Percentiles rank a stretch among this genome's conserved stretches.
These are phyloP conservation scores for Colletotrichum sp. DNA, from an alignment of 2,329 filamentous ascomycete genomes.

Conservation along the genomic window DNA sequence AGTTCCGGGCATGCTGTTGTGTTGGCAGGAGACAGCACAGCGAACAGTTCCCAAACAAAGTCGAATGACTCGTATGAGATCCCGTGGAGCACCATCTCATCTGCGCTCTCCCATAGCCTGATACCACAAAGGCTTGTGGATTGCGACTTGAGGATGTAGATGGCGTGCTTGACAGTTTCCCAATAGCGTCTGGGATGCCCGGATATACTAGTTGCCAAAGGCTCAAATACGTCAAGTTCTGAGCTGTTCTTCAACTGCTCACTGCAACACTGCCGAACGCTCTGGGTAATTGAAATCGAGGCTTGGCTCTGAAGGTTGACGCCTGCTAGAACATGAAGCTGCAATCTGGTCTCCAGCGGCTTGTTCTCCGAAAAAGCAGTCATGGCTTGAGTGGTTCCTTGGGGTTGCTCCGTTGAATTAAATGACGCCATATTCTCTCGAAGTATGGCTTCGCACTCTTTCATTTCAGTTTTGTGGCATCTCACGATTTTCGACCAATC, in stretches of 20 bases:
- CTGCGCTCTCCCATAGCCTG: background rate
- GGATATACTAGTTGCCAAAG: accelerated
- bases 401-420: background rate
- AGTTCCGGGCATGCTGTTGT: background rate
- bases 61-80: background rate
- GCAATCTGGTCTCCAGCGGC: accelerated
- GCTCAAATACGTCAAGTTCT: background rate
- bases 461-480: background rate
- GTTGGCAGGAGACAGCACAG: background rate
- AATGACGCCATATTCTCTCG: background rate
- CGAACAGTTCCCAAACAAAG: background rate
- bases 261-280: background rate
- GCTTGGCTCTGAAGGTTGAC: background rate
- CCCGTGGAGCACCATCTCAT: background rate
- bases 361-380: background rate
- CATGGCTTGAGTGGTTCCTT: background rate
- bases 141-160: background rate
- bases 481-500: background rate
- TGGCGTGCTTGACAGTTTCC: background rate
- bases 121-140: background rate
- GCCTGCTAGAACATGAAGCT: background rate
- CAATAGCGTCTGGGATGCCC: background rate
- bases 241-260: background rate
- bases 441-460: background rate
- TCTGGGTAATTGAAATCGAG: accelerated